Conservation (phyloP, 2,329 filamentous ascomycete species). For the Colletotrichum tofieldiae region DNA sequence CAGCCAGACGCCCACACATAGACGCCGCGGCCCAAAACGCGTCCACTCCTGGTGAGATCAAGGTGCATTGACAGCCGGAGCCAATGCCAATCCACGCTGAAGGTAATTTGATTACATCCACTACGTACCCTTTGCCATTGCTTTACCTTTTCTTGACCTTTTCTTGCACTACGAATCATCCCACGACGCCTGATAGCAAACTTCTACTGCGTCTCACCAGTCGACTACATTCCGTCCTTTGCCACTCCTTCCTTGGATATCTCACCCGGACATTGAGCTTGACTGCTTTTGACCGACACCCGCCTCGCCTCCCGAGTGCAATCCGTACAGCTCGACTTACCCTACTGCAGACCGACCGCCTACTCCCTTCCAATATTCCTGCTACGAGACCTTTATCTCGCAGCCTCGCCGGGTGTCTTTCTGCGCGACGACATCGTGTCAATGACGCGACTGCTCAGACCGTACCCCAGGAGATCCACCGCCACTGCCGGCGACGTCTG, state of each 20-base stretch:
- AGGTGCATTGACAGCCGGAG: background rate
- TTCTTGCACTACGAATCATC: background rate
- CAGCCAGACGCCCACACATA: conserved; percentile 1
- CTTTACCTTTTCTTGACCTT: conserved; percentile 5
- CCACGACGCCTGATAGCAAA: background rate
- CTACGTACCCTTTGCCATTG: background rate
- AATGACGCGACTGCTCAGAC: conserved; percentile 23
- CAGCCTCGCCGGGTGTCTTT: background rate
- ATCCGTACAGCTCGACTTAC: background rate
- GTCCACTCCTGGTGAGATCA: conserved; percentile 11
- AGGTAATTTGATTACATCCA: conserved; percentile 7
- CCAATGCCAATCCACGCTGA: conserved; percentile 4
- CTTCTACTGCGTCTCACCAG: background rate
- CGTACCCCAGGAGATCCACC: conserved; percentile 4
- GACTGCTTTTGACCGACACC: background rate
- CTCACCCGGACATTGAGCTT: background rate
- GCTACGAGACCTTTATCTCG: background rate
- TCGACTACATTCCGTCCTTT: background rate
- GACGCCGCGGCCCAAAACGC: conserved; percentile 16
- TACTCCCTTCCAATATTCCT: background rate
- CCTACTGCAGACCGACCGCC: background rate
- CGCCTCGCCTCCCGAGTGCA: background rate
- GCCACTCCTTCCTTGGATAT: background rate
- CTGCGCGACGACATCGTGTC: conserved; percentile 10
- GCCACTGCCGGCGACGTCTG: background rate